Conservation (phyloP, 2,329 filamentous ascomycete genomes). For the Epichloe uncinata region DNA sequence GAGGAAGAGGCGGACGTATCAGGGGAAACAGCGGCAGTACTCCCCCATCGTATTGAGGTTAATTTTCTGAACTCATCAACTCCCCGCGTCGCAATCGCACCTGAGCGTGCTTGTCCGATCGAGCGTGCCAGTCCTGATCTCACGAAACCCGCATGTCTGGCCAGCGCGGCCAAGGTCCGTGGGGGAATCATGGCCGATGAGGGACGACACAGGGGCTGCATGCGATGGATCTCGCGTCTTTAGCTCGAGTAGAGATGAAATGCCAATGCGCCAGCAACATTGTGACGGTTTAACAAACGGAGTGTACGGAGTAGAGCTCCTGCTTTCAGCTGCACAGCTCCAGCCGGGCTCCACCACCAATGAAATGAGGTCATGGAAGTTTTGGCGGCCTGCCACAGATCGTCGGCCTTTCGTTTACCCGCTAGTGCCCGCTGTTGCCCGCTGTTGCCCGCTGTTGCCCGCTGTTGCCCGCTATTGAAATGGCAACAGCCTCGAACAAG, state of each 20-base stretch:
- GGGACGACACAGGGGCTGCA: neutral
- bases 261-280: neutral
- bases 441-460: neutral
- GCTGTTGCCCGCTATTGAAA: too few relatives aligned
- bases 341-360: neutral
- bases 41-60: slow-evolving; percentile 11
- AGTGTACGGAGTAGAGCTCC: neutral
- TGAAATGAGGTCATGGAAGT: slow-evolving; percentile 12
- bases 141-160: slow-evolving; percentile 7
- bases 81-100: neutral
- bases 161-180: slow-evolving; percentile 13
- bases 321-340: neutral
- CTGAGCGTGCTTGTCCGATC: neutral
- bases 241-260: neutral
- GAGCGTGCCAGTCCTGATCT: neutral
- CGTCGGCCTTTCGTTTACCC: slow-evolving; percentile 1
- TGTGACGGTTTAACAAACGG: neutral
- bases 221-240: neutral
- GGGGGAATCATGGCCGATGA: slow-evolving; percentile 15
- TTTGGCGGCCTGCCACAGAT: neutral
- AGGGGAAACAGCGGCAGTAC: slow-evolving; percentile 7
- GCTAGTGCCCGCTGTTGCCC: neutral
- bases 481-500: neutral
- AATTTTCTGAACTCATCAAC: neutral
- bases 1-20: slow-evolving; percentile 6